Base-by-base conservation (phyloP, 352 stramenopile species). In the Globisporangium nunn region DNA sequence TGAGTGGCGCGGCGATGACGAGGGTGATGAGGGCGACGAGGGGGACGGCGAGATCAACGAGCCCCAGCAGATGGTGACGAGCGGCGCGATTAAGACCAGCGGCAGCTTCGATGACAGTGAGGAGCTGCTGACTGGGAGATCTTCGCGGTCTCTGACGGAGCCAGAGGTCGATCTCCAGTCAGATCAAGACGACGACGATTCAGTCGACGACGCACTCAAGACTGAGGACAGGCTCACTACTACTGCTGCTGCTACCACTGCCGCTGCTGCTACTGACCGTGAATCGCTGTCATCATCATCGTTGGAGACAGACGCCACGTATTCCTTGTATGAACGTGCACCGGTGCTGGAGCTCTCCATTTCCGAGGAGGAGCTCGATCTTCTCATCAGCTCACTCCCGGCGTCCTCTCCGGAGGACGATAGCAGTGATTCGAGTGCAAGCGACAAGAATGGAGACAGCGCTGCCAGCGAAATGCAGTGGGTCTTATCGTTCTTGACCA, bases 391-490 rank as follows among this genome's bases (percentile, higher is more conserved):
- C 6, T 69, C 68, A 2, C 52, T 87, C 1, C 68, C 68, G 15
- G 17, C 40, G 6, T n/a, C 29, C 30, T 12, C 33, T 8, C 28
- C 30, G 28, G 56, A 41, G 10, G 51, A 46, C 50, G 18, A 47
- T 8, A 43, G 29, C 10, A 23, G 43, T 6, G 33, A 46, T 3
- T 5, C 15, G 14, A 50, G 30, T 44, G 54, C 57, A 11, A 56
- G 61, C 18, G 18, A 40, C 6, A 70, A 75, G 29, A 15, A 46
- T 58, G 62, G 41, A 33, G 3, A 49, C 49, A 50, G 53, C 56
- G 43, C 28, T n/a, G 2, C 44, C 44, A 81, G 70, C 56, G 70
- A 87, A 54, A 87, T 87, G 79, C 79, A 89, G 60, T 89, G 79
- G 77, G 77, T 87, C 8, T 54, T 89, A 6, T 80, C 71, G 12